These are phyloP conservation scores for Dendrostoma leiphaemia DNA, from an alignment of 2,329 filamentous ascomycete genomes.

Conservation along the genomic window DNA sequence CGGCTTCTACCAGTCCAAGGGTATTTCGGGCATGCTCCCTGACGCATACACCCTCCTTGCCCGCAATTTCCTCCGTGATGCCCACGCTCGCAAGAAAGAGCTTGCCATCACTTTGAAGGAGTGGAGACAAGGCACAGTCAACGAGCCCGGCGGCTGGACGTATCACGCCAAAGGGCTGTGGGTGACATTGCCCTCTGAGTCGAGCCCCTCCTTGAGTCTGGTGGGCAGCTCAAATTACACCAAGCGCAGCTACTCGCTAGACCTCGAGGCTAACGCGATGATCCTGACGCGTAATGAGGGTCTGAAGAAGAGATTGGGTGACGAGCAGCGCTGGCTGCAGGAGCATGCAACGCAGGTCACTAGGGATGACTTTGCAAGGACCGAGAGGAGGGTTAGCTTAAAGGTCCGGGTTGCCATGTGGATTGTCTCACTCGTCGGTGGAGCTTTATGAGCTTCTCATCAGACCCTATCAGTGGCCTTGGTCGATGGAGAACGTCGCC, in stretches of 20 bases:
- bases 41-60: constrained; percentile 90
- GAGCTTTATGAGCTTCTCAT: constrained; percentile 73
- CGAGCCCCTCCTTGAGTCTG: constrained; percentile 72
- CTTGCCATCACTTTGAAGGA: constrained; percentile 73
- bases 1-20: constrained; percentile 86
- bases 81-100: constrained; percentile 44
- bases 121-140: constrained; percentile 81
- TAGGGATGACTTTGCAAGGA: constrained; percentile 74
- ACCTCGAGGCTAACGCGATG: constrained; percentile 85
- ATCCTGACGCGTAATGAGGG: constrained; percentile 76
- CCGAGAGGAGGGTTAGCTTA: constrained; percentile 80
- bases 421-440: constrained; percentile 83
- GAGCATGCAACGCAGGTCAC: constrained; percentile 68
- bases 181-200: constrained; percentile 69
- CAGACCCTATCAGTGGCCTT: too few species aligned
- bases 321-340: constrained; percentile 79
- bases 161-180: constrained; percentile 97
- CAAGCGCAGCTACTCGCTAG: constrained; percentile 85
- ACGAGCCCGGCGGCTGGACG: constrained; percentile 84
- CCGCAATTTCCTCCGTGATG: constrained; percentile 69
- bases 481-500: too few species aligned
- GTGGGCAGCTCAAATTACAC: constrained; percentile 96
- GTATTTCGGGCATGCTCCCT: constrained; percentile 85
- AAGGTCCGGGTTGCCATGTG: constrained; percentile 90
- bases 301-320: constrained; percentile 69